Evolutionary conservation across 2,329 filamentous ascomycete genomes (phyloP), one percentile per base, ranked within the genome.

Genomic region (Aspergillus tubingensis): DNA sequence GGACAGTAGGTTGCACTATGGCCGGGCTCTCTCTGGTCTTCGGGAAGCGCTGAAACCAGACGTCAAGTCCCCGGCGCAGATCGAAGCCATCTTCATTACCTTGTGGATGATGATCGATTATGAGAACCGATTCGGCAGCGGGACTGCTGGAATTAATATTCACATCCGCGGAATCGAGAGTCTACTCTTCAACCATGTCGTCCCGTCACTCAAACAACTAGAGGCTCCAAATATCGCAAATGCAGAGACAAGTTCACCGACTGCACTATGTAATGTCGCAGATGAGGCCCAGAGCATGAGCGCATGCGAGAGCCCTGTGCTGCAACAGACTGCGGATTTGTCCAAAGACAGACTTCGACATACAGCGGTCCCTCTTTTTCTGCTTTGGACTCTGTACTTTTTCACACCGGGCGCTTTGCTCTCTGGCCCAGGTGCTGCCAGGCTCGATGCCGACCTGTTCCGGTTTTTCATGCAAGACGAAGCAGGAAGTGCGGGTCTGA

Each of bases 31-130:
- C 19, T 66, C 67, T 10, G 62, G 64, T 23, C 65, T 72, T 2
- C 65, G 66, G 5, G 65, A 66, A 44, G 68, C 63, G 15, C 51
- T 72, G 21, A 64, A 63, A 54, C 57, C 66, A n/a, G 68, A 67
- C n/a, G 69, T 65, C 5, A 70, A 67, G 38, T 59, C 66, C 0
- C 62, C 66, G 10, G 62, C 63, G 11, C 64, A 67, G 19, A 60
- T 70, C 8, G 69, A 70, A 47, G 69, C 69, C 8, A 67, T 70
- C 8, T 71, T 70, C 32, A 68, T 72, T 44, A 72, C 70, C 2
- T 44, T 72, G 13, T 71, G 65, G 67, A 53, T 70, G 27, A 69
- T 71, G 67, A 66, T 70, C n/a, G 69, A 70, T 50, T 72, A 72
- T 21, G 70, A 70, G 48, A 66, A 68, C 43, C 63, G 68, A 10